Evolutionary conservation across 2,329 filamentous ascomycete species (phyloP).

Genomic region (Corinectria fuckeliana): DNA sequence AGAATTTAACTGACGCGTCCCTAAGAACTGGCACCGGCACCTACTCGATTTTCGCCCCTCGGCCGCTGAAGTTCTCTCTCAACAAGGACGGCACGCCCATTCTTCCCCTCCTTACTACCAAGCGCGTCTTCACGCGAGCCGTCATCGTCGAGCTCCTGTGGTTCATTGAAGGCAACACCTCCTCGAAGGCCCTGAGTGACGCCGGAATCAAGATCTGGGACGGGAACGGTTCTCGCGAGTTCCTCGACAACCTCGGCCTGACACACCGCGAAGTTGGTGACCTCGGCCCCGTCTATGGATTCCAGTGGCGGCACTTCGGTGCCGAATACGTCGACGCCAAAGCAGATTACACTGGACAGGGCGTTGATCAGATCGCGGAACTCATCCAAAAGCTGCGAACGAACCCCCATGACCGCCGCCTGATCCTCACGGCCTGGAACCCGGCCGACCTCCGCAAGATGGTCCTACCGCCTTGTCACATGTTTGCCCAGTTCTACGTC

Average conservation of each 20-base stretch:
- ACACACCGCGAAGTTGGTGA: conserved; percentile 84
- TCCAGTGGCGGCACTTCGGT: conserved; percentile 98
- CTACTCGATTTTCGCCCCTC: conserved; percentile 84
- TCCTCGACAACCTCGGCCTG: conserved; percentile 85
- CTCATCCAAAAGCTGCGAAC: conserved; percentile 85
- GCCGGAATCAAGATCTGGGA: conserved; percentile 97
- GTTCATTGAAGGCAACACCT: conserved; percentile 89
- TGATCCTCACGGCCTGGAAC: conserved; percentile 95
- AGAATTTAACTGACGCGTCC: neutral
- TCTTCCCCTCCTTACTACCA: conserved; percentile 93
- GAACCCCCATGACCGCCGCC: conserved; percentile 86
- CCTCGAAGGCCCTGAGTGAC: conserved; percentile 75
- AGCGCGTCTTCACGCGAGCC: conserved; percentile 91
- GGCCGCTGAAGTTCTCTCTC: conserved; percentile 85
- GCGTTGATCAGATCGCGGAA: conserved; percentile 91
- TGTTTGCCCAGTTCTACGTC: conserved; percentile 97
- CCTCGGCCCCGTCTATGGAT: conserved; percentile 94
- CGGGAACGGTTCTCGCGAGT: conserved; percentile 90
- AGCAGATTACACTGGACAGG: conserved; percentile 84
- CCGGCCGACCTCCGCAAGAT: conserved; percentile 83
- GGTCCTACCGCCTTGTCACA: conserved; percentile 93
- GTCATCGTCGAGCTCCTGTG: conserved; percentile 93
- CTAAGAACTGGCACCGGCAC: conserved; percentile 90
- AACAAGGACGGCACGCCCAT: conserved; percentile 68
- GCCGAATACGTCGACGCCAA: conserved; percentile 82